phyloP scores from a whole-genome alignment of 345 rosid species.

The Citrus cavaleriei region DNA sequence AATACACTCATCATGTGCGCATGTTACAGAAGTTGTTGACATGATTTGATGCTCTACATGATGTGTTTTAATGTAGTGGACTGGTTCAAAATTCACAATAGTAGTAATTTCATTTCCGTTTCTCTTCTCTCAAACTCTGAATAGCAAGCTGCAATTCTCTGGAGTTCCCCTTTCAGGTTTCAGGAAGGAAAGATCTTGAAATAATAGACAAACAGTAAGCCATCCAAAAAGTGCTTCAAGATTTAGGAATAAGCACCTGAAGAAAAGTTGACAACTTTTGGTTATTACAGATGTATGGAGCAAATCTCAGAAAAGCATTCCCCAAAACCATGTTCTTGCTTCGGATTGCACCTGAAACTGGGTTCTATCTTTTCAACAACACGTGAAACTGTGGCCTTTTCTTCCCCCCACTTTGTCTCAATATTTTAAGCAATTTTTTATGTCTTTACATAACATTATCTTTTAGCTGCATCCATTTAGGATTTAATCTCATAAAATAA shows the following conservation, averaged over 20 bases:
- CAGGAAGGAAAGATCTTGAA: too few relatives aligned
- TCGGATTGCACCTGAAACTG: background rate
- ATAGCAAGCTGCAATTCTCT: too few relatives aligned
- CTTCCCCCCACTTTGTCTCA: background rate
- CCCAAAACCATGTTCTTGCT: constrained; percentile 1
- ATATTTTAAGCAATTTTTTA: background rate
- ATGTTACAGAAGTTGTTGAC: background rate
- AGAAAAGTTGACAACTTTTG: background rate
- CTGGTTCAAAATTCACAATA: background rate
- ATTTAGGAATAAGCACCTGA: background rate
- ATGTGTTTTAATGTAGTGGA: background rate
- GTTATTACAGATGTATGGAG: background rate
- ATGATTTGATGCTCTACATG: background rate
- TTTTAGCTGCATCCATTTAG: background rate
- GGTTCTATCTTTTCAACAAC: background rate
- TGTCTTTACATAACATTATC: background rate
- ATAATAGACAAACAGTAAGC: background rate
- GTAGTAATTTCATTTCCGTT: background rate
- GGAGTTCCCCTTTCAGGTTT: too few relatives aligned
- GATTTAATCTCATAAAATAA: background rate
- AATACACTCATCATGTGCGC: background rate
- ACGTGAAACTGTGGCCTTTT: constrained; percentile 1
- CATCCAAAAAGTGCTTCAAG: background rate
- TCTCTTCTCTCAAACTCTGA: too few relatives aligned
- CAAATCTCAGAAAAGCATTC: background rate